These are phyloP conservation scores for Diaporthe aspalathi DNA, from an alignment of 2,329 filamentous ascomycete genomes.

Conservation along the genomic window DNA sequence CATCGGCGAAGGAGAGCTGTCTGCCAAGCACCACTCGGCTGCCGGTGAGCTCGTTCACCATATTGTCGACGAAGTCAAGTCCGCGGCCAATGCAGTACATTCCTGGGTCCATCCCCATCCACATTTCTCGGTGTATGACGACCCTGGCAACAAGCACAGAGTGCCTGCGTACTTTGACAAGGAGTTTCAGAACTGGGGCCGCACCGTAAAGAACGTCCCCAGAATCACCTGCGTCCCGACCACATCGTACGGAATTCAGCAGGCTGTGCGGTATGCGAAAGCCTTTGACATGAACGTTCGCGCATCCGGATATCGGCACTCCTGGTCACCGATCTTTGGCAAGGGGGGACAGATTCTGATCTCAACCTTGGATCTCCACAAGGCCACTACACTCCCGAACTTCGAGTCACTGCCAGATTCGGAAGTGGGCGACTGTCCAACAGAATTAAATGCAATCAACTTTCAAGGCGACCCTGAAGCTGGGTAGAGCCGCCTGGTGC, in stretches of 20 bases:
- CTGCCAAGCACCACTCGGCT: not conserved
- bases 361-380: slow-evolving; percentile 53
- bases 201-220: slow-evolving; percentile 52
- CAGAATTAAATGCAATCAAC: slow-evolving; percentile 55
- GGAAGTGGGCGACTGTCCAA: slow-evolving; percentile 12
- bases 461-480: slow-evolving; percentile 45
- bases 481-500: slow-evolving; percentile 49
- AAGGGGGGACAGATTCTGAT: slow-evolving; percentile 55
- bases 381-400: slow-evolving; percentile 53
- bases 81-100: not conserved
- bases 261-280: slow-evolving; percentile 53
- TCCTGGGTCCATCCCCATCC: not conserved
- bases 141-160: not conserved
- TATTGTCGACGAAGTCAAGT: not conserved
- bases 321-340: slow-evolving; percentile 55
- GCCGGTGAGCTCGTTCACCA: not conserved
- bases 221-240: slow-evolving; percentile 55
- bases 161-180: slow-evolving; percentile 40
- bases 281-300: slow-evolving; percentile 51
- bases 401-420: slow-evolving; percentile 40
- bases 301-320: slow-evolving; percentile 57
- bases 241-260: slow-evolving; percentile 54
- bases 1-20: not conserved
- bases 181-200: slow-evolving; percentile 56
- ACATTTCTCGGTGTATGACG: not conserved